phyloP scores from a whole-genome alignment of 371 early-diverging fungal species.

The Gilbertella persicaria region DNA sequence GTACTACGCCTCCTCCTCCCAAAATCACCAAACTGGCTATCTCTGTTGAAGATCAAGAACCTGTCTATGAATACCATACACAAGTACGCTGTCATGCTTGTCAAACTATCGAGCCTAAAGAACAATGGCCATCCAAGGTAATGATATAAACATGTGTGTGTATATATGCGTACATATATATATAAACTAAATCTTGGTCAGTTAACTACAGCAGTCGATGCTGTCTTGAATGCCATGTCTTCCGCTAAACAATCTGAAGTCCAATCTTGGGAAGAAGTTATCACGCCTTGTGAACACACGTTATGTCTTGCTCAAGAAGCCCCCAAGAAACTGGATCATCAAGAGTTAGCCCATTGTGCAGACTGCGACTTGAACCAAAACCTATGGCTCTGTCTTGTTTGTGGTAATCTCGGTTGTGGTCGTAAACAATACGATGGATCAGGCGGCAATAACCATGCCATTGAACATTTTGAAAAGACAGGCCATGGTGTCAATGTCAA shows the following conservation, averaged over 20 bases:
- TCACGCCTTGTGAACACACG: constrained; percentile 82
- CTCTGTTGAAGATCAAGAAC: constrained; percentile 68
- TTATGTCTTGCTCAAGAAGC: constrained; percentile 66
- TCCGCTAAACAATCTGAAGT: constrained; percentile 86
- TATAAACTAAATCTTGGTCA: constrained; percentile 16
- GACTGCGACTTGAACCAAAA: constrained; percentile 89
- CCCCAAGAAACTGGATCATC: constrained; percentile 49
- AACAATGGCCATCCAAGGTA: constrained; percentile 35
- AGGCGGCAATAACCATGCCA: constrained; percentile 99
- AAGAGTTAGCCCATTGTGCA: constrained; percentile 75
- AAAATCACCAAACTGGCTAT: constrained; percentile 93
- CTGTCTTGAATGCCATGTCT: constrained; percentile 75
- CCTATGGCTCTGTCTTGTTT: constrained; percentile 79
- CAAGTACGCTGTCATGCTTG: constrained; percentile 74
- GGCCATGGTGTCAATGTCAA: constrained; percentile 89
- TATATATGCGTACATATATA: neutral
- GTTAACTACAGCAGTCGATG: constrained; percentile 63
- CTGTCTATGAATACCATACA: constrained; percentile 70
- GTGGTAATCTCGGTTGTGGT: constrained; percentile 82
- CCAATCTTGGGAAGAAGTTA: constrained; percentile 92
- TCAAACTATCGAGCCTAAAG: constrained; percentile 42
- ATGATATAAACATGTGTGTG: neutral
- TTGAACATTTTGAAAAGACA: constrained; percentile 84
- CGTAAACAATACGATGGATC: constrained; percentile 94
- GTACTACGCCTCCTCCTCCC: constrained; percentile 63